Evolutionary conservation across 148 eudicot genomes (phyloP).

Genomic region (Pharnaceum exiguum): DNA sequence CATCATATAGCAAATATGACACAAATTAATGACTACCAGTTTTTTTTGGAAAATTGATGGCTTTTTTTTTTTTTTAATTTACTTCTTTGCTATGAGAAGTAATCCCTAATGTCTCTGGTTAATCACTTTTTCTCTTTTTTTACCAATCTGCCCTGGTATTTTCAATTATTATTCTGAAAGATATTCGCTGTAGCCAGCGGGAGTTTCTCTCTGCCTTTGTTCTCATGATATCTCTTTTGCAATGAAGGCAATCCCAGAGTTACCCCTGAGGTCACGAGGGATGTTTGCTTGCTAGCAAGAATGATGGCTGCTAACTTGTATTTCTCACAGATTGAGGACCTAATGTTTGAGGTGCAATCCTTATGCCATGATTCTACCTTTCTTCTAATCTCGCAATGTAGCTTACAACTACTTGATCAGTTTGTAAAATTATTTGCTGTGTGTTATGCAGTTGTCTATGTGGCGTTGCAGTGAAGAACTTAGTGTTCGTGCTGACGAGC

Average conservation of each 20-base stretch:
- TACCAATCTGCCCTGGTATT: no score
- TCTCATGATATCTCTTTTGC: slow-evolving; percentile 6
- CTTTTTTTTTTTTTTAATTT: no score
- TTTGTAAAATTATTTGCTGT: background rate
- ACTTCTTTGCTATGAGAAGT: no score
- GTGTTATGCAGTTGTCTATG: slow-evolving; percentile 73
- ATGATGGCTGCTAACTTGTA: slow-evolving; percentile 99
- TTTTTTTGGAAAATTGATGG: no score
- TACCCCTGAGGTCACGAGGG: slow-evolving; percentile 99
- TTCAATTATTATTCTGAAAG: background rate
- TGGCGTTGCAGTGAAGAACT: slow-evolving; percentile 98
- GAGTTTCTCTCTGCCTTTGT: background rate
- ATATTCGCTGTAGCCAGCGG: background rate
- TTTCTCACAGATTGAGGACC: slow-evolving; percentile 96
- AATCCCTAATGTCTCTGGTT: no score
- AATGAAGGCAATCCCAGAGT: slow-evolving; percentile 89
- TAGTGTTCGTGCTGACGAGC: slow-evolving; percentile 68
- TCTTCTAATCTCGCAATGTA: background rate
- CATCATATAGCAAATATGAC: background rate
- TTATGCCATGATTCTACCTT: background rate
- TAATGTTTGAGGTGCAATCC: slow-evolving; percentile 87
- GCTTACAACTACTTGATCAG: background rate
- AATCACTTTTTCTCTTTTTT: no score
- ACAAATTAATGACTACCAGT: no score
- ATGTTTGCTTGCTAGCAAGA: slow-evolving; percentile 94